Evolutionary conservation across 345 rosid species (phyloP).

Genomic region (Populus deltoides): DNA sequence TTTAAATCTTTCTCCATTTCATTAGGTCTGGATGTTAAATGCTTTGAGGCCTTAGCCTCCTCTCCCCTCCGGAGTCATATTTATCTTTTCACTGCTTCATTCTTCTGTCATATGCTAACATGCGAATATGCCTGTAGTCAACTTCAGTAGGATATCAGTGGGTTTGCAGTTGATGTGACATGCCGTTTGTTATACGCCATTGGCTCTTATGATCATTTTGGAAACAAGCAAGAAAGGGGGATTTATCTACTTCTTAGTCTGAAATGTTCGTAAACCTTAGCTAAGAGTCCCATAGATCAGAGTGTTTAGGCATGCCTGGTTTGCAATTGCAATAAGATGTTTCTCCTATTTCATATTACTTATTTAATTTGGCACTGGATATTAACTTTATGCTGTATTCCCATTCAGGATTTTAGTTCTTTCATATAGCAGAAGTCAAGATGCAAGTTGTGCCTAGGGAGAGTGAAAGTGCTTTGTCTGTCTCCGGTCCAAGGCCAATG

Average conservation of each 20-base stretch:
- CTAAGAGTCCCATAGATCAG: not conserved
- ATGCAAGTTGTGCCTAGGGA: slow-evolving; percentile 29
- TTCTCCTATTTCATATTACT: not conserved
- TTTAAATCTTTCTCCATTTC: too few relatives aligned
- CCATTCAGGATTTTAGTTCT: not conserved
- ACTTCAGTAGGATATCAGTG: not conserved
- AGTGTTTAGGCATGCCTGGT: not conserved
- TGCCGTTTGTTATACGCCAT: not conserved
- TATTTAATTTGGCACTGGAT: not conserved
- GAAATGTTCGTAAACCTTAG: not conserved
- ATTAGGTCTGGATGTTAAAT: not conserved
- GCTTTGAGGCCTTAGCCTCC: not conserved
- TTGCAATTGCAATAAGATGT: not conserved
- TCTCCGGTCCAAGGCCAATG: slow-evolving; percentile 80
- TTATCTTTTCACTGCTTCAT: not conserved
- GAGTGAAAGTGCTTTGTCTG: slow-evolving; percentile 56
- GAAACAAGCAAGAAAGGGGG: not conserved
- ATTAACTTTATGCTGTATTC: not conserved
- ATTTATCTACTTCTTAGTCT: not conserved
- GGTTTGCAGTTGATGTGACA: not conserved
- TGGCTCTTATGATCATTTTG: not conserved
- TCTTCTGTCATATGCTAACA: not conserved
- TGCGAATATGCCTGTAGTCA: not conserved
- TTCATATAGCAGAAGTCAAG: not conserved
- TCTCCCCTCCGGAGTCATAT: not conserved